A percentile compares a stretch with the other conserved stretches of the same genome.
These are phyloP conservation scores for Mycena sanguinolenta DNA, from an alignment of 768 basidiomycete genomes.

Conservation along the genomic window DNA sequence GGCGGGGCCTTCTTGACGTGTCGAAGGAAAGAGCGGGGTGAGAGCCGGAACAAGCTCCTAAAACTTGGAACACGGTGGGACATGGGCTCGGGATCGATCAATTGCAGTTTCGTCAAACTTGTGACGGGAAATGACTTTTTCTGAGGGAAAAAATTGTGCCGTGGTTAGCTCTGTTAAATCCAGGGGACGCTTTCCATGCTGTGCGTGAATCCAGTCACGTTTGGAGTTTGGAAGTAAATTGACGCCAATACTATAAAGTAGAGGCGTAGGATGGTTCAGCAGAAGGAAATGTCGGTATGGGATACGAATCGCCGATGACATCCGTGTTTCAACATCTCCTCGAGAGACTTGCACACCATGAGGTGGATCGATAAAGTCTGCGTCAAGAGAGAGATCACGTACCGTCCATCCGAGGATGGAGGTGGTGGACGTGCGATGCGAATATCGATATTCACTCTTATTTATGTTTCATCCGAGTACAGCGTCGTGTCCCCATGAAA, in stretches of 20 bases:
- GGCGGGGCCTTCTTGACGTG: slow-evolving; percentile 18
- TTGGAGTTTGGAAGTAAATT: slow-evolving; percentile 18
- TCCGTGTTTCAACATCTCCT: slow-evolving; percentile 14
- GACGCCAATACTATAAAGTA: slow-evolving; percentile 13
- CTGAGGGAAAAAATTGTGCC: slow-evolving; percentile 2
- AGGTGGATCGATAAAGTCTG: neutral
- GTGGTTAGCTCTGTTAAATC: slow-evolving; percentile 12
- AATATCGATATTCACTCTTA: slow-evolving; percentile 16
- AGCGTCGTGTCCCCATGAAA: slow-evolving; percentile 12
- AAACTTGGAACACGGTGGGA: slow-evolving; percentile 8
- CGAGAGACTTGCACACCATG: neutral
- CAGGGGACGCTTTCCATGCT: slow-evolving; percentile 17
- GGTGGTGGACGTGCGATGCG: slow-evolving; percentile 21
- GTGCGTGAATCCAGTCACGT: slow-evolving; percentile 27
- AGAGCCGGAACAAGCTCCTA: slow-evolving; percentile 21
- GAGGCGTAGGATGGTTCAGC: slow-evolving; percentile 7
- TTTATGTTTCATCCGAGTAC: slow-evolving; percentile 17
- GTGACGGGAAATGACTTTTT: slow-evolving; percentile 24
- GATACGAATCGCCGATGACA: slow-evolving; percentile 5
- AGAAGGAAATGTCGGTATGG: slow-evolving; percentile 12
- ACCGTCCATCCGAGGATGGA: slow-evolving; percentile 25
- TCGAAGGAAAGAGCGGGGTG: slow-evolving; percentile 21
- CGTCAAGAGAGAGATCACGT: neutral
- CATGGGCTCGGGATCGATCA: slow-evolving; percentile 26
- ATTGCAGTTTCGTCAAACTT: slow-evolving; percentile 20